phyloP scores from a whole-genome alignment of 768 basidiomycete genomes.

The Terana coerulea region DNA sequence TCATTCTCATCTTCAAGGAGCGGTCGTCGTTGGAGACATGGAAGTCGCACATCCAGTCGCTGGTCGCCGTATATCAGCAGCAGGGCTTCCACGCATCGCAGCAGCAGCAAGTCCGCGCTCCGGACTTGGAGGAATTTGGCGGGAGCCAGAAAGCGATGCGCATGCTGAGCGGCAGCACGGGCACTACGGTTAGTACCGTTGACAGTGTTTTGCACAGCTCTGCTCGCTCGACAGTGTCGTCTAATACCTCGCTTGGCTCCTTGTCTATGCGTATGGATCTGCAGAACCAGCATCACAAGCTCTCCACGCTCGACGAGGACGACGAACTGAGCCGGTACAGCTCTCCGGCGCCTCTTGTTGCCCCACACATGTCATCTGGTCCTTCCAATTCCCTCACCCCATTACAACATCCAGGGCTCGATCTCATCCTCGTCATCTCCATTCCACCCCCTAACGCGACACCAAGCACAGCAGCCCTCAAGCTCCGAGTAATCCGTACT shows the following conservation, averaged over 20 bases:
- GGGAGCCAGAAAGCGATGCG: slow-evolving; percentile 72
- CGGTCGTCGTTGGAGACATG: slow-evolving; percentile 86
- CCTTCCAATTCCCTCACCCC: slow-evolving; percentile 80
- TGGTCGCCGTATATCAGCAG: slow-evolving; percentile 69
- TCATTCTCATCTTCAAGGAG: slow-evolving; percentile 95
- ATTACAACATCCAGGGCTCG: slow-evolving; percentile 81
- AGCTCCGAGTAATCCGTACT: slow-evolving; percentile 83
- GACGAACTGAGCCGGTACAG: slow-evolving; percentile 62
- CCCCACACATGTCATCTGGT: slow-evolving; percentile 68
- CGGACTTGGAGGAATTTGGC: slow-evolving; percentile 65
- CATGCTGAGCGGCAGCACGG: slow-evolving; percentile 74
- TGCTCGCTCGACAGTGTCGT: slow-evolving; percentile 67
- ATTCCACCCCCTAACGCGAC: slow-evolving; percentile 70
- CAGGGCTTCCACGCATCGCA: slow-evolving; percentile 39
- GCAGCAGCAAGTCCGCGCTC: slow-evolving; percentile 28
- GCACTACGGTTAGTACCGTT: slow-evolving; percentile 50
- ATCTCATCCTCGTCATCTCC: slow-evolving; percentile 89
- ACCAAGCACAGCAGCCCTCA: slow-evolving; percentile 79
- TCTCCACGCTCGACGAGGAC: slow-evolving; percentile 68
- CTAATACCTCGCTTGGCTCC: slow-evolving; percentile 69
- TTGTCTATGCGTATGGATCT: slow-evolving; percentile 20
- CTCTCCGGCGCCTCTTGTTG: slow-evolving; percentile 45
- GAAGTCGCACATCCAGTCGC: slow-evolving; percentile 76
- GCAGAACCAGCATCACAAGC: slow-evolving; percentile 38
- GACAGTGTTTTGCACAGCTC: slow-evolving; percentile 64